Conservation (phyloP, 1,284 basidiomycete genomes). For the Cryptococcus amylolentus region DNA sequence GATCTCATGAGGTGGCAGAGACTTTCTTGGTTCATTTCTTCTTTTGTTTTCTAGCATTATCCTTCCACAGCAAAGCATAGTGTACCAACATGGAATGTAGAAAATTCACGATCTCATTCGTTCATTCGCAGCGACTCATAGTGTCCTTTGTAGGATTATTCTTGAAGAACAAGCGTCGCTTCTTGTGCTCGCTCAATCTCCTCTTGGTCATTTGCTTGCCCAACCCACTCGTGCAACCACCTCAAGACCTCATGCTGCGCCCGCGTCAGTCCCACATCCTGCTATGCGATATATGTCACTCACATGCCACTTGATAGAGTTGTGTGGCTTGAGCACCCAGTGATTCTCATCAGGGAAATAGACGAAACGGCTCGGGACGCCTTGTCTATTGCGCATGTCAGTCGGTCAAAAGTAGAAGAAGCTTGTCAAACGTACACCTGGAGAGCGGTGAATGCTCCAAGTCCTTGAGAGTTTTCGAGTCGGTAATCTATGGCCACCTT, state of each 20-base stretch:
- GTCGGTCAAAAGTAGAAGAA: not conserved
- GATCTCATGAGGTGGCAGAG: not conserved
- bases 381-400: conserved; percentile 54
- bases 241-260: conserved; percentile 84
- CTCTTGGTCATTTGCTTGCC: conserved; percentile 25
- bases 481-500: conserved; percentile 60
- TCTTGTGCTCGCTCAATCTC: conserved; percentile 11
- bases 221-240: conserved; percentile 76
- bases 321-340: conserved; percentile 59
- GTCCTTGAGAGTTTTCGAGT: conserved; percentile 74
- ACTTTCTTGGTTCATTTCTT: not conserved
- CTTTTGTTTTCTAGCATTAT: not conserved
- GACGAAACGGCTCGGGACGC: conserved; percentile 73
- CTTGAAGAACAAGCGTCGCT: not conserved
- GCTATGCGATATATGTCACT: conserved; percentile 38
- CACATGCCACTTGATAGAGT: conserved; percentile 57
- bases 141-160: not conserved
- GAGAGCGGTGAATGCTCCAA: conserved; percentile 50
- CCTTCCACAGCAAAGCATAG: not conserved
- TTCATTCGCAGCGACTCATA: no score
- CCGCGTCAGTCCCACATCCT: not conserved
- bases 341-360: conserved; percentile 94
- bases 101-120: no score
- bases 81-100: not conserved
- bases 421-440: conserved; percentile 25